Evolutionary conservation across 306 rosid genomes (phyloP), one percentile per base, ranked within the genome.

Genomic region (Cucurbita moschata): DNA sequence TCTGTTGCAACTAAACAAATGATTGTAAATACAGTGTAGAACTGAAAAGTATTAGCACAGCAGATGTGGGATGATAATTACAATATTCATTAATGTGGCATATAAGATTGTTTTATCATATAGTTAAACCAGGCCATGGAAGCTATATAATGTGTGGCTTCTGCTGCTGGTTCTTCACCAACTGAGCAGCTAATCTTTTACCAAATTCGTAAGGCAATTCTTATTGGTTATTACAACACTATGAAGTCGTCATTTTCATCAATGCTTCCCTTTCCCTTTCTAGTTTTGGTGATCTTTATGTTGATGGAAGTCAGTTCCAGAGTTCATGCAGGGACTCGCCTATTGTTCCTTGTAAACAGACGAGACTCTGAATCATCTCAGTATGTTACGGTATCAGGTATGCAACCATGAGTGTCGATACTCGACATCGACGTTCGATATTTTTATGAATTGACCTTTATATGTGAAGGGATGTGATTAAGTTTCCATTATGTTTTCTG

Each of bases 341-440:
- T 78, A 75, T 52, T 84, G 10, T 61, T 77, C 76, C 75, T 26
- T 47, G 40, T 35, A 38, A 74, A 78, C 68, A 47, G 77, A 49
- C 82, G 16, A 51, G 79, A 67, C 23, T 81, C 65, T 14, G 86
- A 87, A 72, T 72, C 83, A 39, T 74, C 78, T 46, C 81, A 65
- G 26, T 92, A 67, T 70, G 88, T 87, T 39, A 85, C 91, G 2
- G 16, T 92, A 40, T 81, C 87, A 92, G 96, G 96, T 92, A 74
- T 11, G 52, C 52, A 38, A 39, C 15, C 50, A 38, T 7, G 26
- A 71, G 10, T 49, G 23, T 35, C 1, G 7, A 13, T 30, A 35
- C n/a, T 56, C 9, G 53, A 7, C 8, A 35, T 47, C 61, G 4
- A 2, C 35, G 13, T 18, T 67, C 3, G 1, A 7, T 67, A 11